Conservation (phyloP, 805 yeast species). For the Suhomyces emberorum region DNA sequence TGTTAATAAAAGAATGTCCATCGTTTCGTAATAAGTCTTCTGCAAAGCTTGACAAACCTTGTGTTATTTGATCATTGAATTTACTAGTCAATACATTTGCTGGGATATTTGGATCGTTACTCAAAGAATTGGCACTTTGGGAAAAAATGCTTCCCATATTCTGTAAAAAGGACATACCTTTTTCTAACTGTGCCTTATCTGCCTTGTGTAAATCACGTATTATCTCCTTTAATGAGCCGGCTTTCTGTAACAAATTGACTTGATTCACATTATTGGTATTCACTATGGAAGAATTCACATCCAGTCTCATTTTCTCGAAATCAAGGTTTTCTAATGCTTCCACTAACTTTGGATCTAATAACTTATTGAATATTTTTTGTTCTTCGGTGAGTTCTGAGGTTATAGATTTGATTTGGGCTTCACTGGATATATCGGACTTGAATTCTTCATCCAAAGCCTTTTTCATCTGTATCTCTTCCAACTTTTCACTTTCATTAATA, state of each 20-base stretch:
- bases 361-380: conserved; percentile 16
- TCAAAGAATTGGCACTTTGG: conserved; percentile 5
- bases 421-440: conserved; percentile 1
- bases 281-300: conserved; percentile 7
- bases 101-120: conserved; percentile 6
- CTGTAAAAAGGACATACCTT: conserved; percentile 22
- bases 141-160: conserved; percentile 21
- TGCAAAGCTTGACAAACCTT: conserved; percentile 47
- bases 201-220: conserved; percentile 24
- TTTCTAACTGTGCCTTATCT: conserved; percentile 23
- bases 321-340: conserved; percentile 27
- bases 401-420: background rate
- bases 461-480: conserved; percentile 2
- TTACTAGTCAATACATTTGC: conserved; percentile 9
- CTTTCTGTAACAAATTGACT: conserved; percentile 22
- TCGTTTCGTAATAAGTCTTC: conserved; percentile 76
- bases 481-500: conserved; percentile 1
- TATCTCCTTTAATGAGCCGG: conserved; percentile 23
- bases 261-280: conserved; percentile 10
- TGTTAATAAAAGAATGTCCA: conserved; percentile 73
- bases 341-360: conserved; percentile 26
- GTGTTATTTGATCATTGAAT: conserved; percentile 19
- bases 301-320: conserved; percentile 18
- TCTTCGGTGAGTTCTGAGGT: conserved; percentile 2
- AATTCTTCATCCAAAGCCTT: conserved; percentile 6